Base-by-base conservation (phyloP, 257 asterid genomes). In the Solanum etuberosum region DNA sequence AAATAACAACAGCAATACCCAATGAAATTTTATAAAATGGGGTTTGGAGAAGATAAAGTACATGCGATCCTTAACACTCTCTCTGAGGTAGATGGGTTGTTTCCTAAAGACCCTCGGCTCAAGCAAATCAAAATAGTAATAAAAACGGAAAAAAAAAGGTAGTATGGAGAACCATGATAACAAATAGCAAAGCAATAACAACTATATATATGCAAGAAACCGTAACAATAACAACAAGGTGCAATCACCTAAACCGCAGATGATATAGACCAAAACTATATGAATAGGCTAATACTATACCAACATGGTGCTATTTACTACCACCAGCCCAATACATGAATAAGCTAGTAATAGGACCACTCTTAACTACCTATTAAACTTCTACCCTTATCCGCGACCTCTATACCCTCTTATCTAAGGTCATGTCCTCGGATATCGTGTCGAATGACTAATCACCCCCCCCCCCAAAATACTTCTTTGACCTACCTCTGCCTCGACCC, bases 21-120 rank as follows among this genome's bases (percentile, higher is more conserved):
- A 9, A 23, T 23, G 0, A 59, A 59, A 59, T 3, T 21, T 2
- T 0, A 51, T 15, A 5, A 51, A 51, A 5, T 5, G 9, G 3
- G 4, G 6, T 16, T 51, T 7, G 63, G 1, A 18, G 9, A 54
- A 18, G 63, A 7, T 54, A 54, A 4, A 54, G n/a, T 18, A 2
- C 7, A 54, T 2, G 4, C 2, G 0, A n/a, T 54, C 10, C 0
- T 54, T 18, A 54, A 0, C n/a, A 54, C 5, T 16, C 3, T 54
- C 10, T 18, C 0, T 7, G n/a, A 54, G 63, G 63, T 54, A 54
- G 10, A 18, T 2, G 0, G 8, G 7, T 6, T 54, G 9, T 54
- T 54, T 8, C 5, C 5, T 0, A 57, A 57, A 57, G 27, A 21
- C 0, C 27, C 0, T 8, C 7, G 3, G 14, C 68, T 59, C 68